Conservation (phyloP, 2,329 filamentous ascomycete genomes). For the Trichoderma sp. region DNA sequence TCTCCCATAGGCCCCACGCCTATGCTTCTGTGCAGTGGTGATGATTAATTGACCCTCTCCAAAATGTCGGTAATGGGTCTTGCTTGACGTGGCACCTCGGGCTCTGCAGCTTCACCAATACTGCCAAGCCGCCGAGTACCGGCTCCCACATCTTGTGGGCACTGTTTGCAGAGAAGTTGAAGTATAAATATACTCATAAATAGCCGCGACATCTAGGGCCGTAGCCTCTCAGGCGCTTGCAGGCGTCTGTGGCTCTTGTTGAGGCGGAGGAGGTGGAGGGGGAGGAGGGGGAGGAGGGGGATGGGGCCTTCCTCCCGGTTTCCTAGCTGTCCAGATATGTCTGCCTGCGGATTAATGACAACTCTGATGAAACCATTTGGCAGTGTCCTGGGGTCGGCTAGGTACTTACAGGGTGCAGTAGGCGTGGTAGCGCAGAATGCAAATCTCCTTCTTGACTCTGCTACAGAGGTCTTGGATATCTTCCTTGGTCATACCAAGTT, state of each 20-base stretch:
- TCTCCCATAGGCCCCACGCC: background rate
- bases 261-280: background rate
- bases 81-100: background rate
- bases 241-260: background rate
- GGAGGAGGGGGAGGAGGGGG: too few species aligned
- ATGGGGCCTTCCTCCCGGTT: constrained; percentile 6
- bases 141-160: too few species aligned
- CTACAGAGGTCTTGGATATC: constrained; percentile 61
- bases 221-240: background rate
- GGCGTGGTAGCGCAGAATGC: constrained; percentile 62
- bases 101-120: background rate
- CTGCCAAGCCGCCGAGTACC: background rate
- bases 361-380: background rate
- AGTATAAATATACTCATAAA: too few species aligned
- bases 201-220: background rate
- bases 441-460: constrained; percentile 65
- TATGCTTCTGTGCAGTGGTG: background rate
- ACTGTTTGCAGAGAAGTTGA: too few species aligned
- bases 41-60: background rate
- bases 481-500: constrained; percentile 46
- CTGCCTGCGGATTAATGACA: constrained; percentile 22
- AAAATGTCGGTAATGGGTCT: background rate
- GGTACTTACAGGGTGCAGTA: constrained; percentile 80
- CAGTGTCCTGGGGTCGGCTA: background rate
- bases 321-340: constrained; percentile 26